Evolutionary conservation across 805 yeast genomes (phyloP), one percentile per base, ranked within the genome.

Genomic region (Cyberlindnera bimundalis): DNA sequence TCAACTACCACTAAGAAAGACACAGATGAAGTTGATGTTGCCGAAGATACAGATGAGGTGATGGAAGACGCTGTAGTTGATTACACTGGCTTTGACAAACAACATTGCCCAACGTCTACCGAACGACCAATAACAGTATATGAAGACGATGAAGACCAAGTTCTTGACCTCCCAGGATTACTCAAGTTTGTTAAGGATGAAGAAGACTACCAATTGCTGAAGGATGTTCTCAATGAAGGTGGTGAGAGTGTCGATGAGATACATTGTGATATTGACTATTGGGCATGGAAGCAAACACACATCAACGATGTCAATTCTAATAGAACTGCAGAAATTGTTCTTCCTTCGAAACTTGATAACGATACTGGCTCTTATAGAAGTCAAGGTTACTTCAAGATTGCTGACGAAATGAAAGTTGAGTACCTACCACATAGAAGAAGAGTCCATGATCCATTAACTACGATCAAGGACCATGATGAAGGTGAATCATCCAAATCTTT

Each of bases 361-460:
- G 40, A 48, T 0, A 65, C 81, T 0, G 86, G 89, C 1, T 71
- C 85, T 2, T 83, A 83, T 53, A 74, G 77, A 53, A 79, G 89
- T 27, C 78, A 81, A 42, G 95, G 96, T 0, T 86, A 81, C 57
- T 61, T 65, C 33, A 84, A 84, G 58, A 79, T 87, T 28, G 74
- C 83, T 0, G 96, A 89, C 48, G 70, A 76, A 0, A 71, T 79
- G 32, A 90, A 90, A 59, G 67, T 76, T 12, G 83, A 78, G 44
- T 90, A 87, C 56, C 66, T 90, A 39, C 93, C 95, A 2, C 96
- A 89, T 60, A 79, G 93, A 36, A 76, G 86, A 44, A 79, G 74
- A 52, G 62, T 75, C 1, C 77, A 82, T 48, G 69, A 70, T 39
- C 91, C 90, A n/a, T 64, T 85, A 46, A 82, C 78, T 43, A 84